phyloP scores from a whole-genome alignment of 331 rosid genomes.

The Quercus phellos region DNA sequence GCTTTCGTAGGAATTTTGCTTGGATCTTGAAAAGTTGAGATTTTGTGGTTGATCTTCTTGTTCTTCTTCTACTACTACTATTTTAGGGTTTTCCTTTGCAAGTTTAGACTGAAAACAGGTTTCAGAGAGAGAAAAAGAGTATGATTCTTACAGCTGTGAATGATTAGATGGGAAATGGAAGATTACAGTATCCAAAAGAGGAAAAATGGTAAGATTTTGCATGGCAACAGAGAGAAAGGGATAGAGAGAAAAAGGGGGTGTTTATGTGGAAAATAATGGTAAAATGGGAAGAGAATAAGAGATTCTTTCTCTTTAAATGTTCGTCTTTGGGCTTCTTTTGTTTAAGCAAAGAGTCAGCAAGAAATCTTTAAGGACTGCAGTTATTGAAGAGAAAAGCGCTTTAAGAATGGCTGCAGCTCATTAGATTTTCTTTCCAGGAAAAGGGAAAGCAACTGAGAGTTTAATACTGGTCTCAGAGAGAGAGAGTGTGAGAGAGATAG shows the following conservation, averaged over 20 bases:
- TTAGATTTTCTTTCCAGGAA: slow-evolving; percentile 34
- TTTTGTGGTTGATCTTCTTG: neutral
- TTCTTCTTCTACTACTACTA: neutral
- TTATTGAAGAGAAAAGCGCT: slow-evolving; percentile 16
- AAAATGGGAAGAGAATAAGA: neutral
- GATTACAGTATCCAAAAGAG: slow-evolving; percentile 1
- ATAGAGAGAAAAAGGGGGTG: neutral
- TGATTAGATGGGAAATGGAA: neutral
- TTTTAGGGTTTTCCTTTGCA: neutral
- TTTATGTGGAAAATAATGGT: neutral
- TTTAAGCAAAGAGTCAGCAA: neutral
- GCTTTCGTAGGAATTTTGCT: neutral
- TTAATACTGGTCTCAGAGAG: neutral
- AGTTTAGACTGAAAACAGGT: neutral
- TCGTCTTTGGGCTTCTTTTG: neutral
- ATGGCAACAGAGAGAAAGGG: slow-evolving; percentile 28
- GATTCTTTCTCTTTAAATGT: neutral
- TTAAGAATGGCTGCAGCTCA: slow-evolving; percentile 6
- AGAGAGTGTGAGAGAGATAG: neutral
- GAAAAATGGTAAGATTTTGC: slow-evolving; percentile 22
- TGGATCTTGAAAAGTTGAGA: slow-evolving; percentile 13
- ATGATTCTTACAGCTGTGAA: neutral
- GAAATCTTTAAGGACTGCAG: slow-evolving; percentile 10
- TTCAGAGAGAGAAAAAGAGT: neutral
- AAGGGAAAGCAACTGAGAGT: slow-evolving; percentile 40